A percentile compares a stretch with the other conserved stretches of the same genome.
Conservation (phyloP, 2,329 filamentous ascomycete species). For the Fusarium begoniae region DNA sequence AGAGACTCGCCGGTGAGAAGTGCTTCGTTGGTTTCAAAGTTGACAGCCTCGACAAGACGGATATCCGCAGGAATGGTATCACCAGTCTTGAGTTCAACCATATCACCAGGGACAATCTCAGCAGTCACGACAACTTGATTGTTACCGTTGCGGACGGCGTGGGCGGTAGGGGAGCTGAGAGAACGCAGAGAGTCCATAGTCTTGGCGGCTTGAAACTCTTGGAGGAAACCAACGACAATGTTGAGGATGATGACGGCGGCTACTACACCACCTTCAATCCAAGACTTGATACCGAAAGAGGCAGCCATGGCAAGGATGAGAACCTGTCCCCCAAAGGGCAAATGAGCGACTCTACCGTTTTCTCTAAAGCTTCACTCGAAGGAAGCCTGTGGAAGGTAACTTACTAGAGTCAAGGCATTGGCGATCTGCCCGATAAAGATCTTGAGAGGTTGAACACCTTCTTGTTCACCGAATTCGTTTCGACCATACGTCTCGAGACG, state of each 20-base stretch:
- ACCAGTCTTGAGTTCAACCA: slow-evolving; percentile 63
- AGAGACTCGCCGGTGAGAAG: slow-evolving; percentile 72
- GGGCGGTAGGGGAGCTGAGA: slow-evolving; percentile 55
- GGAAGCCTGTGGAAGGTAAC: slow-evolving; percentile 18
- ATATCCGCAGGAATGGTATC: slow-evolving; percentile 71
- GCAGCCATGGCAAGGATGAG: slow-evolving; percentile 67
- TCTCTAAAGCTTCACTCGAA: neutral
- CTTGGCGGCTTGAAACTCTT: slow-evolving; percentile 59
- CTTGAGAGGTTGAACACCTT: slow-evolving; percentile 68
- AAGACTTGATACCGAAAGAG: slow-evolving; percentile 66
- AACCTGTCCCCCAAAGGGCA: slow-evolving; percentile 46
- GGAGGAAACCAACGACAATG: slow-evolving; percentile 61
- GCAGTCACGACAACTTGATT: slow-evolving; percentile 50
- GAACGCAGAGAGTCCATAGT: slow-evolving; percentile 59
- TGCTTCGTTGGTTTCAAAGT: slow-evolving; percentile 74
- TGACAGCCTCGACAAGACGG: slow-evolving; percentile 66
- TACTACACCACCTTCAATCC: slow-evolving; percentile 69
- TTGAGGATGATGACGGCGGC: slow-evolving; percentile 66
- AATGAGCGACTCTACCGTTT: slow-evolving; percentile 34
- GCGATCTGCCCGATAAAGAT: slow-evolving; percentile 73
- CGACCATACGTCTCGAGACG: slow-evolving; percentile 66
- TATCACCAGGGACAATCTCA: slow-evolving; percentile 65
- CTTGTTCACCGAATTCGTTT: slow-evolving; percentile 70
- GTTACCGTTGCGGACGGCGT: slow-evolving; percentile 54
- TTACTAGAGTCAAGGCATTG: slow-evolving; percentile 74